Conservation (phyloP, 1,284 basidiomycete species). For the Porodaedalea pini region DNA sequence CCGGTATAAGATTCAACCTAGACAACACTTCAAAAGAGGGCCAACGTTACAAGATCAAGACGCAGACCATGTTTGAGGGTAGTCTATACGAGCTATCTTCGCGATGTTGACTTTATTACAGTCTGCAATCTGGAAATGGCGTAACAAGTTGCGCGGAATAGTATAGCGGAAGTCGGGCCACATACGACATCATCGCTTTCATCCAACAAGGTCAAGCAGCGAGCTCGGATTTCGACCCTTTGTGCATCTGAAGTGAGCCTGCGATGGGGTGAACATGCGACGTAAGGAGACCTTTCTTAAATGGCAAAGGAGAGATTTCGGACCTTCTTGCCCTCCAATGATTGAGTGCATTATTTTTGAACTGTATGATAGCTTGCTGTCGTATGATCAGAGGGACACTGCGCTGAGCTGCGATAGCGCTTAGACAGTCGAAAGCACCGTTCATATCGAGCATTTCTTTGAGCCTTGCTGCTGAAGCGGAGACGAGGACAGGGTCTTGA, state of each 20-base stretch:
- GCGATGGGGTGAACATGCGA: conserved; percentile 16
- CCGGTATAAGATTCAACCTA: conserved; percentile 62
- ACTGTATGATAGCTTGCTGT: conserved; percentile 76
- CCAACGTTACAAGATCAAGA: conserved; percentile 10
- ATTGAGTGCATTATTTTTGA: conserved; percentile 66
- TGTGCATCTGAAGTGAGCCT: conserved; percentile 68
- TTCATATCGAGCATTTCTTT: conserved; percentile 62
- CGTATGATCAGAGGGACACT: conserved; percentile 59
- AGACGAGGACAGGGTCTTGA: conserved; percentile 58
- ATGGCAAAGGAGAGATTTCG: conserved; percentile 21
- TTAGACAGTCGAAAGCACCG: conserved; percentile 66
- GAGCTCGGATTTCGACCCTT: conserved; percentile 51
- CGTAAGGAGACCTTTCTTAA: neutral
- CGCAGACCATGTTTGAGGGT: conserved; percentile 59
- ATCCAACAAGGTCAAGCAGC: conserved; percentile 61
- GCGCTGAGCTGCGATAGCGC: conserved; percentile 63
- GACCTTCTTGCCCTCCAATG: conserved; percentile 75
- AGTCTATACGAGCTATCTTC: conserved; percentile 71
- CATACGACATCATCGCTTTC: conserved; percentile 69
- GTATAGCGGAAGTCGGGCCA: conserved; percentile 15
- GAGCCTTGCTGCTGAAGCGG: conserved; percentile 56
- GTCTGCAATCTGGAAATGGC: conserved; percentile 51
- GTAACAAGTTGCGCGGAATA: neutral
- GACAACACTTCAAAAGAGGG: conserved; percentile 9
- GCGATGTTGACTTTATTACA: conserved; percentile 68